Percentiles rank a stretch among this genome's conserved stretches.
These are phyloP conservation scores for Hymenoscyphus scutula DNA, from an alignment of 2,329 filamentous ascomycete genomes.

Conservation along the genomic window DNA sequence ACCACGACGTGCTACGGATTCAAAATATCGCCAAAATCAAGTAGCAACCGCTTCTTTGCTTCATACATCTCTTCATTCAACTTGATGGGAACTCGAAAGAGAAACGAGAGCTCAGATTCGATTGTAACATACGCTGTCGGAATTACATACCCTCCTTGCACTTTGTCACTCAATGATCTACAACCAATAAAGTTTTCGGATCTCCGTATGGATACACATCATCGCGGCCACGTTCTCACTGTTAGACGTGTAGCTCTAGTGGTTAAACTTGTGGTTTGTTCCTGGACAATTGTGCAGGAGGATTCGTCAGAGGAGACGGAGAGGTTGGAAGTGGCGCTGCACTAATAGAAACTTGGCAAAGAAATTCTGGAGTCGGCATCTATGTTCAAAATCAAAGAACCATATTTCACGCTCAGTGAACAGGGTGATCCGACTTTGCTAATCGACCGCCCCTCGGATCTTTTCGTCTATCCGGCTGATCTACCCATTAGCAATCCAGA, in stretches of 20 bases:
- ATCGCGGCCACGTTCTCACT: conserved; percentile 40
- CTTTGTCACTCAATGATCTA: conserved; percentile 21
- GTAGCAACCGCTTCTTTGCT: conserved; percentile 36
- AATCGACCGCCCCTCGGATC: no score
- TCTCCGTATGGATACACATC: conserved; percentile 41
- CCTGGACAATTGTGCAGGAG: conserved; percentile 35
- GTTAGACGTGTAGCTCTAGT: conserved; percentile 16
- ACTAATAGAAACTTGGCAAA: conserved; percentile 33
- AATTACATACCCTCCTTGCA: conserved; percentile 20
- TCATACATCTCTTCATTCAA: conserved; percentile 34
- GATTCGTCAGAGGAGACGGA: conserved; percentile 16
- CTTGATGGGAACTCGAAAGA: conserved; percentile 17
- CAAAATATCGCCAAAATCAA: conserved; percentile 21
- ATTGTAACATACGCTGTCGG: conserved; percentile 4
- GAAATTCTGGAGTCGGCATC: conserved; percentile 36
- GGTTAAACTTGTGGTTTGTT: conserved; percentile 32
- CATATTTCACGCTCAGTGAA: conserved; percentile 34
- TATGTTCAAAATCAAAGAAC: conserved; percentile 33
- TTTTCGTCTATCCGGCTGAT: neutral
- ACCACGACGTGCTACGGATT: conserved; percentile 26
- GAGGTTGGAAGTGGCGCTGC: conserved; percentile 32
- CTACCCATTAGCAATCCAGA: neutral
- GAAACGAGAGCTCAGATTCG: neutral
- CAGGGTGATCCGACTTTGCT: conserved; percentile 4
- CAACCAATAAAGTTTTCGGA: conserved; percentile 26